These are phyloP conservation scores for Aspergillus cavernicola DNA, from an alignment of 495 filamentous ascomycete species.

Conservation along the genomic window DNA sequence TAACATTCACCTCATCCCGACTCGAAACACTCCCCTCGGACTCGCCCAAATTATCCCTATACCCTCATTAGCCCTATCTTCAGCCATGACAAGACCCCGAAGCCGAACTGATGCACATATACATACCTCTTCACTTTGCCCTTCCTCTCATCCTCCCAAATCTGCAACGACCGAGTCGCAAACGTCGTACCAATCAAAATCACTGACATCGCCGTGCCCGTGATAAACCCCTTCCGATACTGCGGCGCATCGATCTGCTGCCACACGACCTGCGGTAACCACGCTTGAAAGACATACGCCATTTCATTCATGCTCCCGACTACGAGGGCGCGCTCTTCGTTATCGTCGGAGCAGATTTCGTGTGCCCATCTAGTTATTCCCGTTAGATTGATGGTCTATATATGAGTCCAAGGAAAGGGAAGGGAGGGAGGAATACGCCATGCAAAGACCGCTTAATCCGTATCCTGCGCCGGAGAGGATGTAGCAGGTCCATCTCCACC, in stretches of 20 bases:
- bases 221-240: slow-evolving; percentile 48
- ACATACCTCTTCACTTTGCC: slow-evolving; percentile 31
- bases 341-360: slow-evolving; percentile 47
- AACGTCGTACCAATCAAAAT: slow-evolving; percentile 30
- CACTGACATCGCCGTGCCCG: slow-evolving; percentile 31
- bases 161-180: slow-evolving; percentile 31
- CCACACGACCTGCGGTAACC: slow-evolving; percentile 49
- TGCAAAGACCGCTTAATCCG: slow-evolving; percentile 40
- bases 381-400: neutral
- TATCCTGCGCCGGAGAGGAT: slow-evolving; percentile 35
- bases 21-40: neutral
- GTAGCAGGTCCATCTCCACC: slow-evolving; percentile 44
- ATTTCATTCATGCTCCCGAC: slow-evolving; percentile 49
- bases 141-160: slow-evolving; percentile 31
- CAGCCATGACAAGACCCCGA: too few species aligned
- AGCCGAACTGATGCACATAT: too few species aligned
- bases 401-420: neutral
- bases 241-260: slow-evolving; percentile 48
- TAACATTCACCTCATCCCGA: neutral
- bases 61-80: neutral
- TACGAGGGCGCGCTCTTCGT: slow-evolving; percentile 49
- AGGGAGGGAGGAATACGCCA: slow-evolving; percentile 29
- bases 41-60: neutral
- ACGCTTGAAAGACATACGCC: slow-evolving; percentile 47
- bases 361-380: slow-evolving; percentile 41